Percentiles rank a stretch among this genome's conserved stretches.
These are phyloP conservation scores for Maudiozyma humilis DNA, from an alignment of 1,139 yeast species.

Conservation along the genomic window DNA sequence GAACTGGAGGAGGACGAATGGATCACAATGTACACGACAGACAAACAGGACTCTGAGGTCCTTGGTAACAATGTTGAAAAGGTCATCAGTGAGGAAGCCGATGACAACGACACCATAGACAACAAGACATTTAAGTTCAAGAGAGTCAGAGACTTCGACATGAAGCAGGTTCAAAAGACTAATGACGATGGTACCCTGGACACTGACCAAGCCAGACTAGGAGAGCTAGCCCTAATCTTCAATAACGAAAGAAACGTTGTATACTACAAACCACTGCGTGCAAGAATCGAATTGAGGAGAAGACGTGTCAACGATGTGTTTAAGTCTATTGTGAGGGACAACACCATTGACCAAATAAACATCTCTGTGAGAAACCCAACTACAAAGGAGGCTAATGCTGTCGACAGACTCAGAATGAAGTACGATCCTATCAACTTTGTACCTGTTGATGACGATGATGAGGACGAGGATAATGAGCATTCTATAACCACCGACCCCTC, in stretches of 20 bases:
- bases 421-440: slow-evolving; percentile 33
- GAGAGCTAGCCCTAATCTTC: slow-evolving; percentile 50
- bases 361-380: slow-evolving; percentile 30
- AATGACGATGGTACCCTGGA: slow-evolving; percentile 37
- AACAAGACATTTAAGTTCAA: slow-evolving; percentile 46
- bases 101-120: slow-evolving; percentile 28
- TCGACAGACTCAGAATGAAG: slow-evolving; percentile 31
- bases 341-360: slow-evolving; percentile 35
- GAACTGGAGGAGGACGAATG: slow-evolving; percentile 72
- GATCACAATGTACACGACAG: slow-evolving; percentile 64
- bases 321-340: slow-evolving; percentile 36
- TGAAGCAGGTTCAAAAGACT: slow-evolving; percentile 44
- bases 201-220: slow-evolving; percentile 33
- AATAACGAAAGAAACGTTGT: slow-evolving; percentile 52
- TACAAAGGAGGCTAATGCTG: slow-evolving; percentile 28
- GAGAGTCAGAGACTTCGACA: slow-evolving; percentile 73
- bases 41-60: slow-evolving; percentile 40
- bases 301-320: slow-evolving; percentile 56
- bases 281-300: slow-evolving; percentile 74
- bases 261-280: slow-evolving; percentile 67
- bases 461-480: slow-evolving; percentile 14
- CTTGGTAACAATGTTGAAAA: slow-evolving; percentile 35
- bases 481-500: too few relatives aligned
- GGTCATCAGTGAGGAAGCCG: slow-evolving; percentile 37
- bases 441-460: slow-evolving; percentile 33